Evolutionary conservation across 441 rosid genomes (phyloP), one percentile per base, ranked within the genome.

Genomic region (Dalechampia spathulata): DNA sequence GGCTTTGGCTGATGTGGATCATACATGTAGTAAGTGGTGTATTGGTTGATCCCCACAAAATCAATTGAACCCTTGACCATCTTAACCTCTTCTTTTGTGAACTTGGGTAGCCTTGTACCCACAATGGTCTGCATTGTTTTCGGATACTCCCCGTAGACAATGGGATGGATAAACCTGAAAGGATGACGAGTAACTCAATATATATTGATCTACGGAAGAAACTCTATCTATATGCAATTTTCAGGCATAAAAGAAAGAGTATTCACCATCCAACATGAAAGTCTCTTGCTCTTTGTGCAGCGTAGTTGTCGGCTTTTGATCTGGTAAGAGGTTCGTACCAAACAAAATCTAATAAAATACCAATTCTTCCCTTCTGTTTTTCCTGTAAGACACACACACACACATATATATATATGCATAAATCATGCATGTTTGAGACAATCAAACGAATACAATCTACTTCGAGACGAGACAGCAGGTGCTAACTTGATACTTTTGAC

Each of bases 261-360:
- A 3, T 60, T 57, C 75, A 92, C 99, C 99, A 93, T 74, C 97
- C 99, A 16, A 89, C 65, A 52, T 93, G 97, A 54, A 93, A 93
- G 83, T 93, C 99, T 67, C 85, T 76, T 55, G 99, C 99, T 71
- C 97, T 75, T 75, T 93, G 97, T 57, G 97, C 97, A 39, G 97
- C 99, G 60, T 62, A 62, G 47, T 71, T 82, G 75, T 93, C 96
- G 7, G 90, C 92, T 74, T 83, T 89, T 6, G 87, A 75, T 69
- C 83, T 70, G 17, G 96, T 89, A 23, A 92, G 96, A 21, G 99
- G 99, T 60, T 93, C 99, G 12, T 89, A 93, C 96, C 96, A 93
- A 41, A 90, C 95, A 20, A 89, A 89, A 67, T 93, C 97, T 69
- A 89, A 62, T 46, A 89, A 79, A 61, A 87, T 92, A 26, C 95